phyloP scores from a whole-genome alignment of 1,284 basidiomycete genomes.

The Marasmius tenuissimus region DNA sequence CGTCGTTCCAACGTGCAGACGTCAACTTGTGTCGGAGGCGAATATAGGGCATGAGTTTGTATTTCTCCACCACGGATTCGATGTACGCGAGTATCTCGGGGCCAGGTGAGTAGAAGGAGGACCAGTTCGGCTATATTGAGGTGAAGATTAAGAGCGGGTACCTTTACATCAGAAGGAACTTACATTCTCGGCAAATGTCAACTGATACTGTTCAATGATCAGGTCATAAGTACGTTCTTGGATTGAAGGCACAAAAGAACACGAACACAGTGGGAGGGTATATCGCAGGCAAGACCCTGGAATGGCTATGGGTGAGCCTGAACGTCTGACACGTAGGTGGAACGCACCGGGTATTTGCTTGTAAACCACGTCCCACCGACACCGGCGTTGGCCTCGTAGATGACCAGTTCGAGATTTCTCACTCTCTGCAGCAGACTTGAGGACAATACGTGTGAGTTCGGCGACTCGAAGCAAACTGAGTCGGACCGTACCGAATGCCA shows the following conservation, averaged over 20 bases:
- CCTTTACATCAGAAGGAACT: conserved; percentile 6
- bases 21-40: conserved; percentile 54
- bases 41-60: conserved; percentile 52
- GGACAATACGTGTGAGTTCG: not conserved
- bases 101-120: conserved; percentile 57
- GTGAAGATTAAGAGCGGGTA: not conserved
- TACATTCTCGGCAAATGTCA: conserved; percentile 56
- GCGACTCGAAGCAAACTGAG: not conserved
- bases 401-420: conserved; percentile 51
- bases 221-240: not conserved
- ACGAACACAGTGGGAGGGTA: conserved; percentile 50
- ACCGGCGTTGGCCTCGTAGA: conserved; percentile 61
- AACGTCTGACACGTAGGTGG: not conserved
- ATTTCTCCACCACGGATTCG: conserved; percentile 55
- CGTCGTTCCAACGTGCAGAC: conserved; percentile 50
- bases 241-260: not conserved
- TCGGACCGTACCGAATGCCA: conserved; percentile 42
- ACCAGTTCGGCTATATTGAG: conserved; percentile 49
- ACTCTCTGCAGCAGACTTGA: conserved; percentile 53
- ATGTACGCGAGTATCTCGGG: conserved; percentile 57
- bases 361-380: conserved; percentile 60
- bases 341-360: conserved; percentile 38
- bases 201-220: conserved; percentile 46
- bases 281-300: conserved; percentile 56
- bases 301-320: not conserved